These are phyloP conservation scores for Posidonia australis DNA, from an alignment of 106 monocot genomes.

Conservation along the genomic window DNA sequence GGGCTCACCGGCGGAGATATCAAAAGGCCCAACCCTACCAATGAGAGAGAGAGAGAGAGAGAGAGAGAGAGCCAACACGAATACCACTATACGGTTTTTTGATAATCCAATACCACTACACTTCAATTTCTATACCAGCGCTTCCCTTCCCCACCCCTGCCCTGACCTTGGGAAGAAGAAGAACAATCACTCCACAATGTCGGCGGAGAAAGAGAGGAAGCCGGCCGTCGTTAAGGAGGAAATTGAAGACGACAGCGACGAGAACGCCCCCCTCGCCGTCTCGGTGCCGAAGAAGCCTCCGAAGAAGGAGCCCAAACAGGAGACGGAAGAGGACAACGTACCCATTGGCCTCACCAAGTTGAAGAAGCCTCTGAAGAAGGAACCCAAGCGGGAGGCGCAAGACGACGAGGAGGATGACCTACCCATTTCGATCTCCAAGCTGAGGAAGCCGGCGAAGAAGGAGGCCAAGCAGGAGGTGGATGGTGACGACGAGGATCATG, in stretches of 20 bases:
- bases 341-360: too few species aligned
- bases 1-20: too few species aligned
- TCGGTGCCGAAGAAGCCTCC: background rate
- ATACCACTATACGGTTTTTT: too few species aligned
- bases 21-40: too few species aligned
- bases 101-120: too few species aligned
- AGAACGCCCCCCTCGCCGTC: constrained; percentile 1
- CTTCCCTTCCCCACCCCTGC: too few species aligned
- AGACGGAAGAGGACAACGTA: background rate
- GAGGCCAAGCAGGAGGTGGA: constrained; percentile 31
- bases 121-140: too few species aligned
- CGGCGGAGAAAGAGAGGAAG: background rate
- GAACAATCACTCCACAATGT: constrained; percentile 3
- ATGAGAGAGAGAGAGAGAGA: too few species aligned
- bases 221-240: constrained; percentile 8
- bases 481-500: constrained; percentile 8
- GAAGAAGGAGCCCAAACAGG: constrained; percentile 9
- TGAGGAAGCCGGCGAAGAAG: constrained; percentile 16
- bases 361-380: constrained; percentile 2
- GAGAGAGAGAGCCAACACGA: too few species aligned
- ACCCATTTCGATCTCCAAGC: constrained; percentile 16
- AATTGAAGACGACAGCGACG: background rate
- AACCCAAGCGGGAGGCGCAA: constrained; percentile 21
- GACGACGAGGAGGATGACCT: constrained; percentile 33
- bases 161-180: too few species aligned